Conservation (phyloP, 148 eudicot species). For the Silene uniflora region DNA sequence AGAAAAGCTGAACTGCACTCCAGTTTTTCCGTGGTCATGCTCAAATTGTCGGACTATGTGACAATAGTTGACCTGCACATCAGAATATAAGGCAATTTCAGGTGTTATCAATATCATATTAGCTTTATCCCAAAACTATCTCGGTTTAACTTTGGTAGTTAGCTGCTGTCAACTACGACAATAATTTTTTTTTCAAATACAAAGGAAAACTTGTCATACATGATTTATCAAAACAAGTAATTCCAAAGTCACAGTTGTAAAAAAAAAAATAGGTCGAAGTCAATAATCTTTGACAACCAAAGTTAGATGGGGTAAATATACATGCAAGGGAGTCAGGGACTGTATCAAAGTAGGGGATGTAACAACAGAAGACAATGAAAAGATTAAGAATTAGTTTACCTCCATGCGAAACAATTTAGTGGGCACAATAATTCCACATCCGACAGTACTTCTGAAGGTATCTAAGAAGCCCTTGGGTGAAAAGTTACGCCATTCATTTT, state of each 20-base stretch:
- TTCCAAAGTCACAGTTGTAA: too few species aligned
- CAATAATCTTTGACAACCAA: too few species aligned
- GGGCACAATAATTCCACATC: constrained; percentile 75
- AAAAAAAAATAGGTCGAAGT: too few species aligned
- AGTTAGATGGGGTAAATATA: too few species aligned
- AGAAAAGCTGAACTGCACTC: constrained; percentile 84
- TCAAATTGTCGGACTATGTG: constrained; percentile 59
- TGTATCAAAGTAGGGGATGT: too few species aligned
- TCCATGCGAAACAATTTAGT: constrained; percentile 87
- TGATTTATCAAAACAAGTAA: not conserved
- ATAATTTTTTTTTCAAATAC: not conserved
- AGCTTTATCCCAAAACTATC: too few species aligned
- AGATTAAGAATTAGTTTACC: constrained; percentile 38
- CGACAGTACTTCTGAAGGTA: constrained; percentile 67
- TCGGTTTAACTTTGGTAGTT: too few species aligned
- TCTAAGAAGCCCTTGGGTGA: constrained; percentile 49
- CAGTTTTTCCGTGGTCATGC: constrained; percentile 85
- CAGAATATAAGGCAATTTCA: constrained; percentile 5
- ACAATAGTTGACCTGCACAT: constrained; percentile 78
- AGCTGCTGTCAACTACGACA: too few species aligned
- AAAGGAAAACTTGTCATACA: not conserved
- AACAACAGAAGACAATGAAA: too few species aligned
- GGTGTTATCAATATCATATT: not conserved
- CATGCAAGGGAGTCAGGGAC: too few species aligned
- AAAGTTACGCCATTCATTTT: constrained; percentile 50